Conservation (phyloP, 306 rosid species). For the Rosa persica region DNA sequence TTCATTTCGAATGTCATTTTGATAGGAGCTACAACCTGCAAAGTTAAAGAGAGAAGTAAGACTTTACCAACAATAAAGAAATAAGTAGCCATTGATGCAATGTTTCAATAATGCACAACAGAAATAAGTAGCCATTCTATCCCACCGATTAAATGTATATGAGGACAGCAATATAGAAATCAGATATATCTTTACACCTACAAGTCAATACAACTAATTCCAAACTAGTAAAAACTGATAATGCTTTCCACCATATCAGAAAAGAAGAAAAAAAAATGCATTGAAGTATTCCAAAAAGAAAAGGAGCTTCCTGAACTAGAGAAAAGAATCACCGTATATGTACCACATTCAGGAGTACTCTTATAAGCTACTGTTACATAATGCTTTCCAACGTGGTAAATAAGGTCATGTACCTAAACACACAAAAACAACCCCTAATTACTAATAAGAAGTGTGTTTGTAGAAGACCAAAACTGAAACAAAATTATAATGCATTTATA, state of each 20-base stretch:
- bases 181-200: too few relatives aligned
- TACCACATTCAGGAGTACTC: too few relatives aligned
- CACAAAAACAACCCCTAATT: conserved; percentile 30
- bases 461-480: neutral
- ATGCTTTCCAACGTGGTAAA: conserved; percentile 75
- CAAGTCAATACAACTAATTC: too few relatives aligned
- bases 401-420: conserved; percentile 83
- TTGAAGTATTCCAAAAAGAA: too few relatives aligned
- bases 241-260: too few relatives aligned
- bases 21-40: conserved; percentile 90
- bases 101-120: neutral
- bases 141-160: too few relatives aligned
- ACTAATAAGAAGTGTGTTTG: conserved; percentile 29
- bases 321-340: too few relatives aligned
- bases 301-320: too few relatives aligned
- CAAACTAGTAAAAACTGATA: too few relatives aligned
- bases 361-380: conserved; percentile 43
- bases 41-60: conserved; percentile 20
- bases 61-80: neutral
- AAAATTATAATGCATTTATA: neutral
- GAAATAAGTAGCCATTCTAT: neutral
- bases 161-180: too few relatives aligned
- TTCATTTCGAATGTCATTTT: conserved; percentile 95
- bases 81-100: neutral
- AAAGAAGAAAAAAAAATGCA: too few relatives aligned